Evolutionary conservation across 306 rosid species (phyloP), one percentile per base, ranked within the genome.

Genomic region (Cercis canadensis): DNA sequence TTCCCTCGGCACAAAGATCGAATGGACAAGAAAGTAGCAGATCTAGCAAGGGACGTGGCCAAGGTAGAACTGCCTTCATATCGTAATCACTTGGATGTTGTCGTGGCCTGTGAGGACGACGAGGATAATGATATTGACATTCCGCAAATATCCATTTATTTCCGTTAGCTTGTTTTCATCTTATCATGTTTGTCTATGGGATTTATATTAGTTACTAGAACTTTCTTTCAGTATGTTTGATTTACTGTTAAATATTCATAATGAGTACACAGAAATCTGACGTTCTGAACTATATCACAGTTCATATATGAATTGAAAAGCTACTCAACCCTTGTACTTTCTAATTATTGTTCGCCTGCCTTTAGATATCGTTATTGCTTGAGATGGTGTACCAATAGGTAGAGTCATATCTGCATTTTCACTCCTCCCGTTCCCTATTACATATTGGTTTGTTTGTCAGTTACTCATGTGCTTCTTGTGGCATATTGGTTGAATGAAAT

Each of bases 81-180:
- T 74, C 96, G 98, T 34, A 60, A 74, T 14, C 98, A 90, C 72
- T 65, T 90, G 41, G 98, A 94, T 41, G 88, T 90, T 5, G 97
- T 94, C 4, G 99, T 87, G 34, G 99, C 99, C 8, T 94, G 99
- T 0, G 99, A 94, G 86, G 99, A 94, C 29, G 97, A 94, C 0
- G 96, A 91, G 34, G 97, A 89, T 70, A 87, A 94, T 21, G 99
- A 94, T 55, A 77, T 91, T 54, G 99, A 94, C 80, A 86, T 94
- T 61, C 99, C 99, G 19, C 89, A 78, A 68, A 18, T 94, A 43
- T 94, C 99, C 17, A 82, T 94, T 78, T 94, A 94, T 79, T 94
- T 83, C 87, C 85, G 96, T 65, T 94, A 86, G 86, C 73, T 51
- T 70, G 62, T 61, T 69, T 54, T 81, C 77, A 40, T 60, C 69